A percentile compares a stretch with the other conserved stretches of the same genome.
phyloP scores from a whole-genome alignment of 1,284 basidiomycete species.

The Singerocomus inundabilis region DNA sequence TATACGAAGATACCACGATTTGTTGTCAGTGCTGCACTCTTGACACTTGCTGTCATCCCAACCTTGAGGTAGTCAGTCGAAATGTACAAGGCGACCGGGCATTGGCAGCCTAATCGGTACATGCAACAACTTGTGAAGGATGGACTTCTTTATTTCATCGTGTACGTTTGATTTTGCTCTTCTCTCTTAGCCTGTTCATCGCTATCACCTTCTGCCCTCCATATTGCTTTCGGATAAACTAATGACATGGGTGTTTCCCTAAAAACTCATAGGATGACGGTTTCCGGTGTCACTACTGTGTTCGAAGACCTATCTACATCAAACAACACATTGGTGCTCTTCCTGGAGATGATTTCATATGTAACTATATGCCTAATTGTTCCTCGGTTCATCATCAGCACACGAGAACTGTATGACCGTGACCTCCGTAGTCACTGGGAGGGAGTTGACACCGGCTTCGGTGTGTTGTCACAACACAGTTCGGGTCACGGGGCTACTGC shows the following conservation, averaged over 20 bases:
- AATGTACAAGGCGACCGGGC: background rate
- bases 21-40: background rate
- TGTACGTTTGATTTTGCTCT: background rate
- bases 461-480: no score
- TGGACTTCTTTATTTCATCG: background rate
- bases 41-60: background rate
- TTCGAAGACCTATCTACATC: background rate
- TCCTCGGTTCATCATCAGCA: no score
- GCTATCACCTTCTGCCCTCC: background rate
- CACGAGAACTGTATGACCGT: no score
- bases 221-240: background rate
- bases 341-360: no score
- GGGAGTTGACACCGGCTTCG: no score
- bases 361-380: no score
- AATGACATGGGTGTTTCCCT: background rate
- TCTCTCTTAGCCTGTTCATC: no score
- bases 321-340: no score
- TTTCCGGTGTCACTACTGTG: background rate
- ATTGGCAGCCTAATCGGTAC: background rate
- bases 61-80: background rate
- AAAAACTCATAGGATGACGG: background rate
- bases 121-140: background rate
- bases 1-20: background rate
- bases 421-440: no score
- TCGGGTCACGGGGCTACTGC: no score